Evolutionary conservation across 306 rosid genomes (phyloP).

Genomic region (Fragaria nilgerrensis): DNA sequence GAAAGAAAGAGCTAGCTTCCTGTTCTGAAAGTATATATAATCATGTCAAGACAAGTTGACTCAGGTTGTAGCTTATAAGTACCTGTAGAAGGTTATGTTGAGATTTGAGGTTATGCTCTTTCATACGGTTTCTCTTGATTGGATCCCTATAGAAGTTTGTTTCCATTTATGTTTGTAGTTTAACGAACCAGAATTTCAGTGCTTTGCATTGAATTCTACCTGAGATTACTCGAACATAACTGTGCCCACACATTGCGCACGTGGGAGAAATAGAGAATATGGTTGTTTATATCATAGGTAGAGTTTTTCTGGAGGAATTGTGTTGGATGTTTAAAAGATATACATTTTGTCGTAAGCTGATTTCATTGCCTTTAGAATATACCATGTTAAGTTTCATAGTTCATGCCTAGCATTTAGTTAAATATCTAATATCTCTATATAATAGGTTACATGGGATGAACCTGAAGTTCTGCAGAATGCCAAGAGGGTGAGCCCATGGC

Average conservation of each 20-base stretch:
- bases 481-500: slow-evolving; percentile 76
- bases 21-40: not conserved
- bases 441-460: slow-evolving; percentile 76
- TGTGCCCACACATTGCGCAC: not conserved
- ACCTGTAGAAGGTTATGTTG: not conserved
- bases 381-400: not conserved
- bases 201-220: not conserved
- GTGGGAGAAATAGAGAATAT: not conserved
- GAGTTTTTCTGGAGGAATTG: not conserved
- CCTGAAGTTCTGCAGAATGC: slow-evolving; percentile 54
- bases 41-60: not conserved
- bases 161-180: not conserved
- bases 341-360: too few relatives aligned
- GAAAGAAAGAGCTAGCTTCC: not conserved
- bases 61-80: not conserved
- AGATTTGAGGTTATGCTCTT: not conserved
- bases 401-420: not conserved
- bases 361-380: not conserved
- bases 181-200: not conserved
- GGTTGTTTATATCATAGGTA: not conserved
- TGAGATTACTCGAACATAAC: too few relatives aligned
- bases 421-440: slow-evolving; percentile 20
- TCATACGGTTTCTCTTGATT: not conserved
- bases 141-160: too few relatives aligned
- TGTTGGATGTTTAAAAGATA: not conserved